Conservation (phyloP, 2,329 filamentous ascomycete species). For the Allantophomopsis lycopodina region DNA sequence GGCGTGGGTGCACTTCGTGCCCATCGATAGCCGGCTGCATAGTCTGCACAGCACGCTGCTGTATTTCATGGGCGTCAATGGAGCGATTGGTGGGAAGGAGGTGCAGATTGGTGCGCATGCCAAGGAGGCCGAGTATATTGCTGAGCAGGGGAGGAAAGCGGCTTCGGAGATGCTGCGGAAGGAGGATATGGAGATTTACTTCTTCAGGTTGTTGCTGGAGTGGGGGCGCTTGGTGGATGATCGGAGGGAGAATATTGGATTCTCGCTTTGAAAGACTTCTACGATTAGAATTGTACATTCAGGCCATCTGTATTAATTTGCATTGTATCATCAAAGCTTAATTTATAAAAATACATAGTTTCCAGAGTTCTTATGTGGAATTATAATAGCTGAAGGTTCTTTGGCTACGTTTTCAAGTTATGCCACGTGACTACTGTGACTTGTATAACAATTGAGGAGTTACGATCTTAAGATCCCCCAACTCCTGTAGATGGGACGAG, state of each 20-base stretch:
- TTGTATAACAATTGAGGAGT: too few relatives aligned
- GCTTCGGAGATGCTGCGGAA: conserved; percentile 35
- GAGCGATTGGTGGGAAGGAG: conserved; percentile 1
- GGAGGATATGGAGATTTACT: conserved; percentile 46
- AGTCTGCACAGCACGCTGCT: conserved; percentile 10
- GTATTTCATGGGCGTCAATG: conserved; percentile 14
- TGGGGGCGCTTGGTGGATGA: conserved; percentile 28
- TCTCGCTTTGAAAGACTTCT: conserved; percentile 2
- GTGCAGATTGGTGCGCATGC: conserved; percentile 1
- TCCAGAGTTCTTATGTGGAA: too few relatives aligned
- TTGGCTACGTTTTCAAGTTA: too few relatives aligned
- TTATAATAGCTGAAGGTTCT: too few relatives aligned
- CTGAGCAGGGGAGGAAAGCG: conserved; percentile 37
- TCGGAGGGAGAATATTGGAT: conserved; percentile 21
- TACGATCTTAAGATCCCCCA: too few relatives aligned
- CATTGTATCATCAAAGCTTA: too few relatives aligned
- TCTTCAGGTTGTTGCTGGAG: conserved; percentile 36
- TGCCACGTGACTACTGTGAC: too few relatives aligned
- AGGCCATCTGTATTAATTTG: too few relatives aligned
- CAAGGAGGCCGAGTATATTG: conserved; percentile 33
- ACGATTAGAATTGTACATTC: too few relatives aligned
- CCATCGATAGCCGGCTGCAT: conserved; percentile 32
- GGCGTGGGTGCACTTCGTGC: conserved; percentile 50
- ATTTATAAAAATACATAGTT: too few relatives aligned
- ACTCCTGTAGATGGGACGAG: too few relatives aligned